These are phyloP conservation scores for Globisporangium perplexum DNA, from an alignment of 352 stramenopile genomes.

Conservation along the genomic window DNA sequence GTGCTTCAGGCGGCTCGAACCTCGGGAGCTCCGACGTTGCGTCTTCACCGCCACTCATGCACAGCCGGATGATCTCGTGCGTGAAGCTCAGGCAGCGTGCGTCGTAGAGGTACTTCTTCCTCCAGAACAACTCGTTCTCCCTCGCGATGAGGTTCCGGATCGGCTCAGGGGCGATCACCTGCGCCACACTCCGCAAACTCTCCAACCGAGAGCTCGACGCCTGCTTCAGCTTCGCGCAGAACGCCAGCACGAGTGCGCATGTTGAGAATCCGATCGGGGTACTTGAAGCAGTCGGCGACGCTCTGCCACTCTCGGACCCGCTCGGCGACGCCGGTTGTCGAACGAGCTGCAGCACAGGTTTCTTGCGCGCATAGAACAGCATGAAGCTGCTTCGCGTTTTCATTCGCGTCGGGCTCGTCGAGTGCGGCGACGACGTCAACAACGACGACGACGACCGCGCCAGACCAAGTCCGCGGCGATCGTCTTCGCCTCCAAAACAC, in stretches of 20 bases:
- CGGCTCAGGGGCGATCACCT: conserved; percentile 57
- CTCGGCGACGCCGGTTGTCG: not conserved
- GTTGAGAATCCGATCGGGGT: conserved; percentile 3
- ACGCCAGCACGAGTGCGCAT: conserved; percentile 16
- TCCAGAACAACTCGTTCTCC: conserved; percentile 84
- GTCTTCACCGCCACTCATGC: conserved; percentile 35
- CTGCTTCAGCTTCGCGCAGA: conserved; percentile 33
- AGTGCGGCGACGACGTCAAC: conserved; percentile 3
- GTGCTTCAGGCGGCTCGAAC: conserved; percentile 61
- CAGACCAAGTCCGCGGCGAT: conserved; percentile 10
- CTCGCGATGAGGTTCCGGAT: conserved; percentile 75
- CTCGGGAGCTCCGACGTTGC: conserved; percentile 28
- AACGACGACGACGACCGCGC: conserved; percentile 12
- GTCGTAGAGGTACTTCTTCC: conserved; percentile 83
- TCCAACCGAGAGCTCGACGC: conserved; percentile 25
- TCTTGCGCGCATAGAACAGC: conserved; percentile 73
- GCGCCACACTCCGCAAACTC: conserved; percentile 35
- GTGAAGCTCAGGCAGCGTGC: conserved; percentile 73
- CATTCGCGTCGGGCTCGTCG: conserved; percentile 28
- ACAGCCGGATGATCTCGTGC: conserved; percentile 63
- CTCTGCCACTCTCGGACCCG: not conserved
- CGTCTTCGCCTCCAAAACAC: conserved; percentile 61
- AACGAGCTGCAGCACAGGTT: conserved; percentile 29
- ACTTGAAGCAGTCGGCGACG: not conserved
- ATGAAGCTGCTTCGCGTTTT: conserved; percentile 88